Percentiles rank a stretch among this genome's conserved stretches.
Evolutionary conservation across 495 filamentous ascomycete genomes (phyloP).

Genomic region (Penicillium bialowiezense): DNA sequence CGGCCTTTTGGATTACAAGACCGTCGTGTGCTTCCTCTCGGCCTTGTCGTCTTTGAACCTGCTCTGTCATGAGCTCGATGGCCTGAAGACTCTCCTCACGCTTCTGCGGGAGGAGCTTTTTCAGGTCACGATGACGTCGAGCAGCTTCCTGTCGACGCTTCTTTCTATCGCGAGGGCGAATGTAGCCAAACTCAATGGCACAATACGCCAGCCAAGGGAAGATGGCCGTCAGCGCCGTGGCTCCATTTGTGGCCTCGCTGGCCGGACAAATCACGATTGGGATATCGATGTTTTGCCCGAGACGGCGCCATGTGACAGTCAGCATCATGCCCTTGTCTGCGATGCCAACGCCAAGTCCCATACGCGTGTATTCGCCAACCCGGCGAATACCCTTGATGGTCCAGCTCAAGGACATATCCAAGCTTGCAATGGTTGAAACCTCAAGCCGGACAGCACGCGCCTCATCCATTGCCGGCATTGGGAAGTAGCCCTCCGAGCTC

Average conservation of each 20-base stretch:
- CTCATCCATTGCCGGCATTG: constrained; percentile 27
- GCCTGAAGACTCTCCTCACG: constrained; percentile 50
- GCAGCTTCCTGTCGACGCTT: constrained; percentile 33
- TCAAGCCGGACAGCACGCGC: constrained; percentile 38
- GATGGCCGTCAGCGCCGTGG: constrained; percentile 39
- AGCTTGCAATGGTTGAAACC: constrained; percentile 17
- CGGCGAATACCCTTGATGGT: constrained; percentile 36
- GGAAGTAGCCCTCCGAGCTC: constrained; percentile 41
- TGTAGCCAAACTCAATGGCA: constrained; percentile 47
- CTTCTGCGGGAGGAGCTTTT: constrained; percentile 40
- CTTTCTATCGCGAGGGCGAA: constrained; percentile 39
- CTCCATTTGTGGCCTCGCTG: constrained; percentile 31
- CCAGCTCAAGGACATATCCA: constrained; percentile 32
- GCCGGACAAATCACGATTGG: constrained; percentile 40
- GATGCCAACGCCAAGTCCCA: constrained; percentile 41
- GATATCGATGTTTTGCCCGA: constrained; percentile 40
- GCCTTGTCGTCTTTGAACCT: constrained; percentile 46
- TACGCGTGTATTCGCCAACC: constrained; percentile 36
- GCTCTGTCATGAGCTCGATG: constrained; percentile 49
- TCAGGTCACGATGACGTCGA: constrained; percentile 37
- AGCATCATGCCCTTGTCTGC: constrained; percentile 33
- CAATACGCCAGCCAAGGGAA: constrained; percentile 50
- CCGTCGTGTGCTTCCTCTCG: constrained; percentile 36
- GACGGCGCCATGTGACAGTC: constrained; percentile 39
- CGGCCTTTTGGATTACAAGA: constrained; percentile 39